Evolutionary conservation across 768 basidiomycete species (phyloP), one percentile per base, ranked within the genome.

Genomic region (Mrakia frigida): DNA sequence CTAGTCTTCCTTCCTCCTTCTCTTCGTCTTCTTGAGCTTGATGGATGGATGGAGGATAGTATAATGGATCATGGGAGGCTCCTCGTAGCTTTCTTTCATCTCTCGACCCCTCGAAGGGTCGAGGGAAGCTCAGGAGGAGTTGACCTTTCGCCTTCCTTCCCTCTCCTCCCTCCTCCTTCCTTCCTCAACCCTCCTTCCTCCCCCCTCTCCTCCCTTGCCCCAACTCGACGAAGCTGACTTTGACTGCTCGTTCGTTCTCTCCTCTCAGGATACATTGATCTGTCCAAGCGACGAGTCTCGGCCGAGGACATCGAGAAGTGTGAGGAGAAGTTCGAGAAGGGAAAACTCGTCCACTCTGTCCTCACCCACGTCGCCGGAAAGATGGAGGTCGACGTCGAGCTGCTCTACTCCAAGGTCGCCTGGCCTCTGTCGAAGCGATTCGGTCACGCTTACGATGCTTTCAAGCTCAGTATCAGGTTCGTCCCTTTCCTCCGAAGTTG

Each of bases 301-400:
- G 91, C 96, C 3, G 97, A 99, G 82, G 97, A 98, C 82, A 96
- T 99, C 82, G 89, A 90, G n/a, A 97, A 97, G 85, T 98, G 97
- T 85, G 96, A 98, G 83, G 96, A 98, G 81, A 90, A 93, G 60
- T 99, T 93, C 84, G 94, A 96, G 88, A 99, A 99, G 85, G 94
- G 93, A 23, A 97, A 97, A 85, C 90, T 93, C 1, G 94, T 98
- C 35, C 90, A 94, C 56, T 94, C 92, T 16, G 94, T 96, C 83
- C 89, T 94, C 84, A 88, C 93, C 25, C 92, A 95, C 81, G 85
- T 86, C 18, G 82, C 85, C 0, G 84, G 85, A 78, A 85, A 85
- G 82, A 81, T 82, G 63, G 83, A 81, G 65, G 80, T 82, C 63
- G 82, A 84, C 31, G 86, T 97, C 70, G 94, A 97, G 82, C 87